Base-by-base conservation (phyloP, 192 early-diverging fungal species). In the Podila horticola region DNA sequence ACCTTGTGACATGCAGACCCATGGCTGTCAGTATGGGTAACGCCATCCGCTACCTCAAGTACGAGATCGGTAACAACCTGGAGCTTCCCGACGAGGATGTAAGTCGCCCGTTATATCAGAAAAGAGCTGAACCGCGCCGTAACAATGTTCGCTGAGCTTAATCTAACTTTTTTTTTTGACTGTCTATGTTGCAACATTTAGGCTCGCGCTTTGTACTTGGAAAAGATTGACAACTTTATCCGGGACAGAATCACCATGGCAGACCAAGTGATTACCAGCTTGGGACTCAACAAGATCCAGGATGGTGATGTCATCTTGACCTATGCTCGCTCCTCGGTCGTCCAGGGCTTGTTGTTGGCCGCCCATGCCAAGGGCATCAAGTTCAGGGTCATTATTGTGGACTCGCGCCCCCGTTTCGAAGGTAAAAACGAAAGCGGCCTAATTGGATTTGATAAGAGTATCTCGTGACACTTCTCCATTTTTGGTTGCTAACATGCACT, bases 1-100 rank as follows among this genome's bases (percentile, higher is more conserved):
- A 96, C 72, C 82, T 99, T 51, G 89, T 92, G 30, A 91, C 91
- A 58, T 91, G 91, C 62, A 92, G 98, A 30, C 89, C 92, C 7
- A 90, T 98, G 88, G 93, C 94, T n/a, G 90, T 95, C 33, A 93
- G 93, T 79, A 98, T 99, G 97, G 92, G 93, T 69, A 95, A 93
- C 26, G 94, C 95, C 26, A 97, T 98, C 67, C 89, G 96, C 49
- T 92, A 90, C 68, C 81, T 99, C 48, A 98, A 98, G 85, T 88
- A 89, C 73, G 93, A 96, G 77, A 95, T 98, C 75, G 84, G 91
- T 64, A 83, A 92, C n/a, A 88, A 92, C 66, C 84, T 92, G 52
- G 93, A 94, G 36, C 83, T 94, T n/a, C 84, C 93, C 2, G 98
- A 98, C 74, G 91, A 92, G 64, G 92, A 95, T 66, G 96, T 95